Base-by-base conservation (phyloP, 2,329 filamentous ascomycete species). In the Diplodia intermedia region DNA sequence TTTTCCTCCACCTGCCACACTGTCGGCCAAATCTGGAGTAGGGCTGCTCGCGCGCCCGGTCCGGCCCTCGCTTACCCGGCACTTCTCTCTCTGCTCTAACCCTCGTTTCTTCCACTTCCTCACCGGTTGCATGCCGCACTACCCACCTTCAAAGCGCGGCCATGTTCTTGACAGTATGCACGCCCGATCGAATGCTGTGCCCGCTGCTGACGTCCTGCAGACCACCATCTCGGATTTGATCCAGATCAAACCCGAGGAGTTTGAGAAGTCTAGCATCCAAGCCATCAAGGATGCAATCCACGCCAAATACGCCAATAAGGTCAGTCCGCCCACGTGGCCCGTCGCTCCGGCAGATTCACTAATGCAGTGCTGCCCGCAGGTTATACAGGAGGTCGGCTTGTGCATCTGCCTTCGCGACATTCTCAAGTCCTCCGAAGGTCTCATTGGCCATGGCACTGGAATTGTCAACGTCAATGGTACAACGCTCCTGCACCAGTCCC, bases 261-360 rank as follows among this genome's bases (percentile, higher is more conserved):
- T 98, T 77, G 86, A 89, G 70, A 95, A 95, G 79, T 85, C 88
- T 69, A 96, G 92, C 75, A 86, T 88, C 38, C 87, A 93, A 71
- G 93, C 93, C 1, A 92, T 99, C 71, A 93, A 97, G 80, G 94
- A 99, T 82, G 95, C 95, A 75, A 95, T 99, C 82, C 98, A 99
- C 78, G 86, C 89, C 71, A 99, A 99, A 81, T 99, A 97, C 80
- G 89, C 94, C 69, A 97, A 99, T 82, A 95, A 94, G 81, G 90
- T 92, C 29, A 49, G 65, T 31, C 18, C 31, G 29, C 60, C 14
- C 36, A 69, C 18, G 31, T 40, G 53, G 53, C 18, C 68, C 11
- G 20, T 38, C 23, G 12, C 11, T 57, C 11, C 26, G 40, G 8
- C 18, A 33, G 26, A n/a, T 33, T 69, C 50, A 67, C 57, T 56